Evolutionary conservation across 2,329 filamentous ascomycete species (phyloP), one percentile per base, ranked within the genome.

Genomic region (Aureobasidium sp.): DNA sequence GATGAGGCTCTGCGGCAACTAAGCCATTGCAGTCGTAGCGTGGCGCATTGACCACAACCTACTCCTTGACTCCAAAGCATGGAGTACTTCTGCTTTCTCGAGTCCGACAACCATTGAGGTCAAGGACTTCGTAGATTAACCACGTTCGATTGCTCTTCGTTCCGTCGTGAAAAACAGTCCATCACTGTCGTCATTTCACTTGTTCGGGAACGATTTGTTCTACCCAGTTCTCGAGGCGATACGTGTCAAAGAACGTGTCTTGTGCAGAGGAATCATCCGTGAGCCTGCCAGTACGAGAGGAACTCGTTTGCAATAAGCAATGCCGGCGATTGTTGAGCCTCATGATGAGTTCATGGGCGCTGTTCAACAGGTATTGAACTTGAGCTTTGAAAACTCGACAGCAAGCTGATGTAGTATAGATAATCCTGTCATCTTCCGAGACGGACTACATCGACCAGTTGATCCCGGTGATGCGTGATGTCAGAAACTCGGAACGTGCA

Each of bases 361-460:
- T 22, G 78, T 80, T 57, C 79, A 80, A 70, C 79, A 80, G 75
- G 79, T 81, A 55, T 8, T 7, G 9, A 42, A 41, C 25, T 12
- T 34, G n/a, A 7, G 12, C 29, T 29, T 22, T n/a, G 8, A 14
- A 34, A 14, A 42, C 27, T 3, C 14, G 2, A 14, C 20, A 27
- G 42, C 44, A 42, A 42, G 31, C 65, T 67, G 60, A 64, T 62
- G 49, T 41, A 53, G 27, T 31, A 47, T 72, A 99, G 91, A 95
- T 97, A 68, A 92, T 97, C 65, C 85, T 96, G 68, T 91, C 93
- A 2, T 89, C 91, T 14, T 91, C 92, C 25, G 93, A 97, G 71
- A 84, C 88, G 55, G 94, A 99, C 70, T 97, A 97, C 71, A 86
- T 99, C 66, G 94, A 97, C 73, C 93, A 97, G 72, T 79, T 99